Conservation (phyloP, 164 flowering plant genomes). For the Nymphaea colorata region DNA sequence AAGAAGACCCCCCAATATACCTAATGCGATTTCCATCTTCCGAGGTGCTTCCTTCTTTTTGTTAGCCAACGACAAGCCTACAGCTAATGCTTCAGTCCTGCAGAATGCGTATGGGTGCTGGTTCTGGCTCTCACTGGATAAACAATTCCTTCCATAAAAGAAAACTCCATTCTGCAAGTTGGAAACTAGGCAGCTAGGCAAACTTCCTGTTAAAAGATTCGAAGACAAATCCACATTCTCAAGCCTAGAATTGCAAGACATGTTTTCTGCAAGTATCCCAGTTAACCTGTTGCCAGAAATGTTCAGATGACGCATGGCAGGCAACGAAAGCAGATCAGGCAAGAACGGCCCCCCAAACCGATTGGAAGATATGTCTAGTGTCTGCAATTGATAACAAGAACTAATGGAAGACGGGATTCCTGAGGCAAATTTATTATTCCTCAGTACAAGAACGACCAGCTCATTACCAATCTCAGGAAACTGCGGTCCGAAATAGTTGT, state of each 20-base stretch:
- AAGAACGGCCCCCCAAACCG: conserved; percentile 78
- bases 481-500: conserved; percentile 58
- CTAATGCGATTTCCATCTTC: conserved; percentile 32
- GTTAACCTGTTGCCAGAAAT: conserved; percentile 63
- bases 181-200: conserved; percentile 54
- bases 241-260: conserved; percentile 53
- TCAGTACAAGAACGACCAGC: conserved; percentile 46
- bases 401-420: conserved; percentile 47
- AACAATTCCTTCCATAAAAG: conserved; percentile 54
- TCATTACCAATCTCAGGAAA: conserved; percentile 60
- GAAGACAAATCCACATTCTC: conserved; percentile 59
- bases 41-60: conserved; percentile 23
- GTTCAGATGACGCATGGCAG: conserved; percentile 55
- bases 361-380: conserved; percentile 68
- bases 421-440: conserved; percentile 65
- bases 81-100: conserved; percentile 87
- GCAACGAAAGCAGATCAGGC: conserved; percentile 45
- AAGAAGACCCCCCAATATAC: conserved; percentile 35
- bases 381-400: conserved; percentile 57
- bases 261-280: conserved; percentile 55
- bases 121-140: conserved; percentile 24
- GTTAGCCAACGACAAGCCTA: conserved; percentile 45
- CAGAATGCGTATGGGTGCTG: conserved; percentile 67
- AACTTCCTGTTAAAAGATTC: conserved; percentile 68
- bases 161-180: conserved; percentile 28